Conservation (phyloP, 2,329 filamentous ascomycete genomes). For the Metarhizium brunneum region DNA sequence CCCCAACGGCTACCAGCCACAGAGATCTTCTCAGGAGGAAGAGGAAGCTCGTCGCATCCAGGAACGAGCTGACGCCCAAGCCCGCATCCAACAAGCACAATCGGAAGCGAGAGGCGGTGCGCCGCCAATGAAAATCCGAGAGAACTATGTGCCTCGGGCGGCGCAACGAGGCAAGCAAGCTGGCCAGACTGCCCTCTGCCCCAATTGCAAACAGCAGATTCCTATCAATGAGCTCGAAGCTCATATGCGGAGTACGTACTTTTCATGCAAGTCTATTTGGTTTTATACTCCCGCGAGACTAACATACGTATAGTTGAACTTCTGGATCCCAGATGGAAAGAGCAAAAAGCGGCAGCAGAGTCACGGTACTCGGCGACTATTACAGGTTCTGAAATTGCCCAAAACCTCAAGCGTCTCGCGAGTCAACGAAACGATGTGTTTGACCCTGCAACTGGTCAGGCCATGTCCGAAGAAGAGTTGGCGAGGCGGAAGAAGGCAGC, state of each 20-base stretch:
- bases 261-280: background rate
- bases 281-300: background rate
- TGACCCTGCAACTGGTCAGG: conserved; percentile 60
- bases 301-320: conserved; percentile 57
- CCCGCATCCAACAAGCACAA: conserved; percentile 65
- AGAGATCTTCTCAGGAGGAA: conserved; percentile 40
- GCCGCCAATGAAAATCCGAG: conserved; percentile 78
- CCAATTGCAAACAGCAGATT: conserved; percentile 87
- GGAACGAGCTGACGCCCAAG: conserved; percentile 50
- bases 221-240: conserved; percentile 80
- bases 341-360: conserved; percentile 85
- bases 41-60: conserved; percentile 56
- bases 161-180: conserved; percentile 60
- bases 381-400: conserved; percentile 77
- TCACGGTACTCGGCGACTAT: conserved; percentile 78
- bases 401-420: conserved; percentile 90
- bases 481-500: conserved; percentile 70
- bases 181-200: conserved; percentile 68
- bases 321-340: conserved; percentile 89
- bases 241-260: conserved; percentile 73
- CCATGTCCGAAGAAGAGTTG: conserved; percentile 63
- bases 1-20: conserved; percentile 16
- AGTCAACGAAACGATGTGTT: conserved; percentile 84
- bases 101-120: conserved; percentile 63
- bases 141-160: conserved; percentile 83